Evolutionary conservation across 164 flowering plant species (phyloP), one percentile per base, ranked within the genome.

Genomic region (Liquidambar formosana): DNA sequence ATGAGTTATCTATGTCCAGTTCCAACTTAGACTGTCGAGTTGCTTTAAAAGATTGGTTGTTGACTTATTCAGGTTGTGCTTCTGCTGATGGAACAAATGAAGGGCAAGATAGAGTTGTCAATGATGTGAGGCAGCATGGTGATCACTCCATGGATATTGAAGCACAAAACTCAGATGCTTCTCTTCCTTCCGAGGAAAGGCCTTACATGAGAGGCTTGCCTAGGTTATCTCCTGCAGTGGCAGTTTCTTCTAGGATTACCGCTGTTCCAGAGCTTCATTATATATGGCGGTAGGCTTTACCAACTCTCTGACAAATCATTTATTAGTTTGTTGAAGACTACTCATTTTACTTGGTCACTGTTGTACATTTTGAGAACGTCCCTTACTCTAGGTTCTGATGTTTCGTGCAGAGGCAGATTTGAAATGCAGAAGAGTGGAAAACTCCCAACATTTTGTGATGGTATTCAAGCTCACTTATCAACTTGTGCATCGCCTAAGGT

Each of bases 381-480:
- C n/a, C 25, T 38, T 15, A 28, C 41, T 2, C 41, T n/a, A n/a
- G 19, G 5, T 19, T 63, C 21, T 43, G 13, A 10, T 10, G 38
- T 23, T 23, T 64, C 22, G 21, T 81, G 78, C 86, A 91, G 97
- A 58, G 97, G 97, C 15, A 71, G 70, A 64, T 88, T 92, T 77
- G 88, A 85, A 71, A 79, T 92, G 43, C 68, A 52, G 46, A 85
- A 78, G 71, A 73, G 63, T 78, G 84, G 81, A 51, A 76, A 57
- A 63, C 49, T 41, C 72, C 6, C 78, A 25, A 77, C 74, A 2
- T 18, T 69, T 1, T 80, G 64, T 78, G 78, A 73, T 73, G 92
- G 97, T 60, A 69, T 92, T 58, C 95, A 90, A 77, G 97, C 92
- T 58, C 92, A 92, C 63, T 57, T 87, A 57, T 92, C 95, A 64